These are phyloP conservation scores for Sophora flavescens DNA, from an alignment of 306 rosid species.

Conservation along the genomic window DNA sequence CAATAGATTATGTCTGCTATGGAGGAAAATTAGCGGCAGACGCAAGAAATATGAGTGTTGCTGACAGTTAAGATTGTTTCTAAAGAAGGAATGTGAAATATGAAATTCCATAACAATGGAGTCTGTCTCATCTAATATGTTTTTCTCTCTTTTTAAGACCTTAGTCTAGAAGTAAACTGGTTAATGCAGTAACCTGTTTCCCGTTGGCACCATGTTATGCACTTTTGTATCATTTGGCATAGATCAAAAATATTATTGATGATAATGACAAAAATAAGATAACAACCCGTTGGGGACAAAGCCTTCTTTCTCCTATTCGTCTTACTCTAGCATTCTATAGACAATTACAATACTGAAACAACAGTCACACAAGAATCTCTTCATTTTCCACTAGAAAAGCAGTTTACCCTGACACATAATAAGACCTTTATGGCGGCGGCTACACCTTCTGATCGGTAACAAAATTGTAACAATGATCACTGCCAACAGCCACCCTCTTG, in stretches of 20 bases:
- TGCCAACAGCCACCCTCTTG: constrained; percentile 40
- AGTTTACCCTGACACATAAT: constrained; percentile 9
- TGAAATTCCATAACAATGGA: constrained; percentile 29
- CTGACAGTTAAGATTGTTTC: constrained; percentile 26
- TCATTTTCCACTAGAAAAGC: constrained; percentile 31
- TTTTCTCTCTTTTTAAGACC: constrained; percentile 14
- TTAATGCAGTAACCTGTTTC: constrained; percentile 1
- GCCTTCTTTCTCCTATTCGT: constrained; percentile 34
- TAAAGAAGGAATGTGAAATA: constrained; percentile 29
- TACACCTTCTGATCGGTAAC: constrained; percentile 36
- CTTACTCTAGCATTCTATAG: constrained; percentile 30
- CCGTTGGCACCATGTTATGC: constrained; percentile 37
- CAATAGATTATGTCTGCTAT: constrained; percentile 28
- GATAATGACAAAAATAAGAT: constrained; percentile 36
- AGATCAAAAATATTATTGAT: constrained; percentile 37
- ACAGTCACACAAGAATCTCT: constrained; percentile 38
- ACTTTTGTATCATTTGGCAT: constrained; percentile 33
- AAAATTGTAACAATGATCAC: constrained; percentile 41
- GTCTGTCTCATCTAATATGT: constrained; percentile 18
- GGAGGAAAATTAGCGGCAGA: constrained; percentile 41
- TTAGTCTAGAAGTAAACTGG: constrained; percentile 17
- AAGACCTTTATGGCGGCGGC: constrained; percentile 20
- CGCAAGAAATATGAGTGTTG: constrained; percentile 36
- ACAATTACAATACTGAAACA: constrained; percentile 30
- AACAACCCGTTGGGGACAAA: constrained; percentile 19